Evolutionary conservation across 306 rosid species (phyloP), one percentile per base, ranked within the genome.

Genomic region (Quercus robur): DNA sequence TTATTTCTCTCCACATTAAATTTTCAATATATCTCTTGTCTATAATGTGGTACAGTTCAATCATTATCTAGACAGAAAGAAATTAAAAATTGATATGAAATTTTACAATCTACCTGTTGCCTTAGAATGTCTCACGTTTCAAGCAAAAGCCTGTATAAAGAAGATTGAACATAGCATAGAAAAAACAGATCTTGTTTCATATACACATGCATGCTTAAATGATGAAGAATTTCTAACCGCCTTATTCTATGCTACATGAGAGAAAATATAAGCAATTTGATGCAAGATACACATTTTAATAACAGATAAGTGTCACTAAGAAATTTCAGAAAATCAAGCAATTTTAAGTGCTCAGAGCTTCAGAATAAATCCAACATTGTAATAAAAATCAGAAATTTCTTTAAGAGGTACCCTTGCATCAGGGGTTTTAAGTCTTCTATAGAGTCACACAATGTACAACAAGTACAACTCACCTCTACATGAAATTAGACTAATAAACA

Each of bases 371-470:
- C 76, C 78, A 72, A 87, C 81, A 62, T 26, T 30, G 78, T 68
- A 85, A 85, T 74, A 75, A 84, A 64, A 69, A 88, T 85, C 75
- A 77, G 88, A 82, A 81, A 81, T 76, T 73, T 57, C 33, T 58
- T 74, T 41, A 78, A 71, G 81, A 79, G 59, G 68, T 56, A 44
- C 61, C 86, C 81, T 83, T 31, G 58, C 79, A 82, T 54, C 70
- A 77, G 80, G 83, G 76, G 79, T 77, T 83, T 74, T 3, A 71
- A 81, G 84, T 84, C 84, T 85, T 80, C 77, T 77, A 79, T 78
- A 89, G 85, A 85, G 86, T 84, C 80, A 78, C 86, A 85, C 83
- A 84, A 90, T 89, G 90, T 90, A 89, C 92, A 73, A 72, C 20
- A 79, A 73, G 77, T 70, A 80, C 44, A 88, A 74, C 87, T 90